Conservation (phyloP, 2,329 filamentous ascomycete genomes). For the Stachybotrys chartarum region DNA sequence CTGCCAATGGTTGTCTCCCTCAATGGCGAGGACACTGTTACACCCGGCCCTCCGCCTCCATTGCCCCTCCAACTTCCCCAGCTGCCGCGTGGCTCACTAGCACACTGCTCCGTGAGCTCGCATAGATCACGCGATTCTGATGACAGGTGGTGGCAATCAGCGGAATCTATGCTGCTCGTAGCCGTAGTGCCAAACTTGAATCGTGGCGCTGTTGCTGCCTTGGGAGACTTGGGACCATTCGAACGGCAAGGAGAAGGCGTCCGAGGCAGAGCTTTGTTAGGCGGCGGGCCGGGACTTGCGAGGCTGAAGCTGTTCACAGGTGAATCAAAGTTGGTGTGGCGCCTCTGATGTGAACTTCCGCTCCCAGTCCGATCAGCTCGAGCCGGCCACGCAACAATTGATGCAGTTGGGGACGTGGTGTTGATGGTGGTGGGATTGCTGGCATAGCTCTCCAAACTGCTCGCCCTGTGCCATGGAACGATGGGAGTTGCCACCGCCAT, state of each 20-base stretch:
- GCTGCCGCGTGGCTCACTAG: slow-evolving; percentile 17
- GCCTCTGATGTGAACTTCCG: background rate
- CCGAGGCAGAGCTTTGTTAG: slow-evolving; percentile 33
- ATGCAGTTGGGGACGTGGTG: background rate
- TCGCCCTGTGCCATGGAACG: background rate
- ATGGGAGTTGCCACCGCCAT: background rate
- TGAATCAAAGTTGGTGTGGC: background rate
- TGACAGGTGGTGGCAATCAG: slow-evolving; percentile 6
- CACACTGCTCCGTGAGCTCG: slow-evolving; percentile 22
- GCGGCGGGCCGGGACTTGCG: slow-evolving; percentile 34
- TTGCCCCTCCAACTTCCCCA: slow-evolving; percentile 24
- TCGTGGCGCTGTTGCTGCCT: background rate
- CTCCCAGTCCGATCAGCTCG: background rate
- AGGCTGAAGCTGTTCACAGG: slow-evolving; percentile 11
- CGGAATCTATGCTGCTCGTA: too few relatives aligned
- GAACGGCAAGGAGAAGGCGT: slow-evolving; percentile 11
- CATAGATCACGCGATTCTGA: slow-evolving; percentile 19
- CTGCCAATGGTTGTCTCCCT: slow-evolving; percentile 3
- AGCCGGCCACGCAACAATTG: background rate
- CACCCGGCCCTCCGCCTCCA: slow-evolving; percentile 6
- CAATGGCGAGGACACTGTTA: slow-evolving; percentile 3
- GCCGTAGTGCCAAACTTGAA: too few relatives aligned
- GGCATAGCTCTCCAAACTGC: background rate
- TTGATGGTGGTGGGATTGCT: background rate
- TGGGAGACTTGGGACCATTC: background rate